Base-by-base conservation (phyloP, 345 rosid species). In the Triadica sebifera region DNA sequence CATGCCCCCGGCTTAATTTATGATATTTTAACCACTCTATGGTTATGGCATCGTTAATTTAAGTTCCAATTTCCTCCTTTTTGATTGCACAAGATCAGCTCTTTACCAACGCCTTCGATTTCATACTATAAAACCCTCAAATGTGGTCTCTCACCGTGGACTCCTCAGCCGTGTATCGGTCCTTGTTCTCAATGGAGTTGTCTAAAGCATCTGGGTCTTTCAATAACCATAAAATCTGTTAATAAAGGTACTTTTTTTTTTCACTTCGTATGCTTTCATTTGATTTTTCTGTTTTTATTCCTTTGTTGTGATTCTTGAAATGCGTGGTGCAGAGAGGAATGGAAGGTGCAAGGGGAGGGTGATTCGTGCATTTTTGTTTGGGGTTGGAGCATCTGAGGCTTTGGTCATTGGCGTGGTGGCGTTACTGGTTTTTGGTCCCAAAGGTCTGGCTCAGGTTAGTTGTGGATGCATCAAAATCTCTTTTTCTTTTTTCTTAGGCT, bases 301-400 rank as follows among this genome's bases (percentile, higher is more conserved):
- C 8, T 41, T 25, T 25, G 58, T 29, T 34, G 5, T 22, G 47
- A 47, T 58, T 67, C 53, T 70, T 60, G 79, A 38, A 64, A 73
- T 71, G 37, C 51, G 81, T 13, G 77, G 41, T 69, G 74, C 90
- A 94, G 98, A 79, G 78, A 87, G 80, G 81, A 91, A 74, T 78
- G 65, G 78, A 51, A 87, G 84, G 71, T 72, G 84, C 65, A 84
- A 68, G 37, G 77, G 91, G 24, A 77, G 47, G 85, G 74, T 78
- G 74, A 81, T 89, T 60, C 79, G 75, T 70, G 98, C 98, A 73
- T 95, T 98, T 69, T 79, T 95, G 43, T 94, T 95, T 76, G 98
- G 98, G 11, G 98, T 95, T 79, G 99, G 99, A 78, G 99, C 98
- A 83, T 97, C 99, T 63, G 98, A 93, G 82, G 99, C 94, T 85